Evolutionary conservation across 148 eudicot species (phyloP).

Genomic region (Rhododendron henanense): DNA sequence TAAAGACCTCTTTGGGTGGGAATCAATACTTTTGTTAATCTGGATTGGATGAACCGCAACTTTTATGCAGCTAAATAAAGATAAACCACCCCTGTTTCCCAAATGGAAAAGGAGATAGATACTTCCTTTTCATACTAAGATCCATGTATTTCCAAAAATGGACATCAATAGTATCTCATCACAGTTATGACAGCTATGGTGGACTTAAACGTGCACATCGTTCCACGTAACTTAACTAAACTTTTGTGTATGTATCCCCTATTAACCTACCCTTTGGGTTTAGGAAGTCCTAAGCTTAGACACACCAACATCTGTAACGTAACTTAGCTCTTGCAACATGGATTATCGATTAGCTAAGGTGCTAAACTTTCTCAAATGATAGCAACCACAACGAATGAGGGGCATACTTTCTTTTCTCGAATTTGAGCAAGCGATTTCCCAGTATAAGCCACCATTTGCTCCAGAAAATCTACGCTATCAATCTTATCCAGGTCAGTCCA

Average conservation of each 20-base stretch:
- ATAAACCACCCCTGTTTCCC: background rate
- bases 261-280: background rate
- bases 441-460: background rate
- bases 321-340: background rate
- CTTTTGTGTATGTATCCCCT: background rate
- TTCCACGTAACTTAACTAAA: background rate
- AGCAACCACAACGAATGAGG: background rate
- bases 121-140: background rate
- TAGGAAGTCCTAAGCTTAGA: background rate
- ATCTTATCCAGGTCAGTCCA: background rate
- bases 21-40: background rate
- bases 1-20: background rate
- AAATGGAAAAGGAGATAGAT: background rate
- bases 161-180: background rate
- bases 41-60: background rate
- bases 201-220: background rate
- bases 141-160: background rate
- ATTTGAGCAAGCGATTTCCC: background rate
- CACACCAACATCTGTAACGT: background rate
- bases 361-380: background rate
- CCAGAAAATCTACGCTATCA: background rate
- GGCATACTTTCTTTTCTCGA: background rate
- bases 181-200: background rate
- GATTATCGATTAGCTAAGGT: background rate
- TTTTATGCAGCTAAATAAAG: background rate